Percentiles rank a stretch among this genome's conserved stretches.
Conservation (phyloP, 1,139 yeast genomes). For the Sugiyamaella xylanicola region DNA sequence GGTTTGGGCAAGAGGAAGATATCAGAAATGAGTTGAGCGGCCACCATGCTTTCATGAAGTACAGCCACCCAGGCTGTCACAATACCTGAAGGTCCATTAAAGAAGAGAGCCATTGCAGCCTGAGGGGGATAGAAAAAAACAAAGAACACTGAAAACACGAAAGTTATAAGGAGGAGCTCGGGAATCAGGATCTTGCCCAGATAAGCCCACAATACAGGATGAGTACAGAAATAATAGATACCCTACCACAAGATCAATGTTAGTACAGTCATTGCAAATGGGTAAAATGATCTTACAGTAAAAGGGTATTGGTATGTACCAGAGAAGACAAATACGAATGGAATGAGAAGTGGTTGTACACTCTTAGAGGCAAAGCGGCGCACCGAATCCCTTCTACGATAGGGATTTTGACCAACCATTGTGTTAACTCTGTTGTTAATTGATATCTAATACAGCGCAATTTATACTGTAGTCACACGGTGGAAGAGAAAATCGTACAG, state of each 20-base stretch:
- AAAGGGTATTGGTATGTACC: constrained; percentile 38
- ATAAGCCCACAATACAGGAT: constrained; percentile 57
- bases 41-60: constrained; percentile 54
- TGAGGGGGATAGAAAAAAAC: constrained; percentile 52
- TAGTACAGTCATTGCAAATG: too few relatives aligned
- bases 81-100: constrained; percentile 59
- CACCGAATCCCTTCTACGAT: constrained; percentile 11
- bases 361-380: constrained; percentile 19
- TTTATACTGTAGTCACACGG: background rate
- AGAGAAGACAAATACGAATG: constrained; percentile 36
- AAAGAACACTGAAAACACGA: constrained; percentile 49
- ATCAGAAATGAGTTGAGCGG: constrained; percentile 55
- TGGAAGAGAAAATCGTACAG: background rate
- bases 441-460: background rate
- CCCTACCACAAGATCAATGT: too few relatives aligned
- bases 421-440: background rate
- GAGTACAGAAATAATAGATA: constrained; percentile 47
- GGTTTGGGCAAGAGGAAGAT: constrained; percentile 59
- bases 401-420: constrained; percentile 3
- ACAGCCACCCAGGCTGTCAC: constrained; percentile 57
- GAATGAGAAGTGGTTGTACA: constrained; percentile 33
- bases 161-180: constrained; percentile 49
- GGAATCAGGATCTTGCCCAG: constrained; percentile 54
- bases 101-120: constrained; percentile 50
- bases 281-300: constrained; percentile 24